These are phyloP conservation scores for Apiotrichum veenhuisii DNA, from an alignment of 1,284 basidiomycete genomes.

Conservation along the genomic window DNA sequence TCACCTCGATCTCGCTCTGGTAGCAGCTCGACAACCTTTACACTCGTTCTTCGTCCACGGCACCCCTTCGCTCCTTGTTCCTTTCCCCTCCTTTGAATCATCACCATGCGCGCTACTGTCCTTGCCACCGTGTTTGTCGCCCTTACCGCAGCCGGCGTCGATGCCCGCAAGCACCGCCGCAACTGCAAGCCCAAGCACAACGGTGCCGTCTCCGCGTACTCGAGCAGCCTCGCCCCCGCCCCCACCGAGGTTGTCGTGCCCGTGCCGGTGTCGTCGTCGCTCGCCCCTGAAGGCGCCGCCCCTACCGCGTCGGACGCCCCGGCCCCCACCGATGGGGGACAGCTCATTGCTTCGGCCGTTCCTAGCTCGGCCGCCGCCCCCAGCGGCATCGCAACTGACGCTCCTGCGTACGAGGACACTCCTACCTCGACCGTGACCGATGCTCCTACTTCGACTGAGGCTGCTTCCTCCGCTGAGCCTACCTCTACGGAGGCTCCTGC, in stretches of 20 bases:
- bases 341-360: too few relatives aligned
- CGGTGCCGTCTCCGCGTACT: background rate
- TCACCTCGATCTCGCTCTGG: background rate
- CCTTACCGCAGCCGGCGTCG: constrained; percentile 3
- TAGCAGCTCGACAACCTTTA: background rate
- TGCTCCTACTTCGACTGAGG: background rate
- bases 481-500: constrained; percentile 12
- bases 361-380: background rate
- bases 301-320: too few relatives aligned
- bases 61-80: background rate
- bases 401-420: too few relatives aligned
- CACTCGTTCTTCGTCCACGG: background rate
- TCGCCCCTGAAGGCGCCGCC: too few relatives aligned
- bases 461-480: constrained; percentile 4
- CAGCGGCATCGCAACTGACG: too few relatives aligned
- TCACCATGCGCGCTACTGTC: constrained; percentile 12
- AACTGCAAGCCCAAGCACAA: background rate
- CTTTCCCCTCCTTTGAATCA: background rate
- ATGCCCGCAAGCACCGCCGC: background rate
- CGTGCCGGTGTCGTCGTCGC: too few relatives aligned
- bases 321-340: too few relatives aligned
- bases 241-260: background rate
- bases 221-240: background rate
- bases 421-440: background rate
- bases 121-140: constrained; percentile 8